Base-by-base conservation (phyloP, 495 filamentous ascomycete genomes). In the Xylaria palmicola region DNA sequence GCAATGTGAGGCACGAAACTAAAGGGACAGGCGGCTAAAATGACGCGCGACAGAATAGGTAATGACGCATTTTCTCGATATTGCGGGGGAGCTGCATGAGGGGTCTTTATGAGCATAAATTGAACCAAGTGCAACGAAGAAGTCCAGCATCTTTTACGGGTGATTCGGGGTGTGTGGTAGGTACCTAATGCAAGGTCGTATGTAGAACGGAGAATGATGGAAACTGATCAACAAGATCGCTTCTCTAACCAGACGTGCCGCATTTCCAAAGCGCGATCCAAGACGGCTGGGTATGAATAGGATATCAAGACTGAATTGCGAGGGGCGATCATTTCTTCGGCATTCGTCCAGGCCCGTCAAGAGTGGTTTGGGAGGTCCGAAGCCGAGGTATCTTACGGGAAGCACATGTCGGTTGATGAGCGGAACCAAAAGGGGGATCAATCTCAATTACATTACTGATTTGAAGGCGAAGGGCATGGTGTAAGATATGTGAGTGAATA, bases 201-300 rank as follows among this genome's bases (percentile, higher is more conserved):
- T n/a, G n/a, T n/a, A n/a, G n/a, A n/a, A n/a, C n/a, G n/a, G n/a
- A n/a, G n/a, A n/a, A n/a, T n/a, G n/a, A n/a, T n/a, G n/a, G n/a
- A n/a, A 6, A 36, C 13, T 29, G 51, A 54, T 54, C 34, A 7
- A 22, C 45, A 13, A 15, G 6, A 24, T 19, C 13, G 36, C 12
- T 53, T 53, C 32, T 52, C 13, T 32, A 17, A 32, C 26, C 6
- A 30, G 20, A 41, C 12, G 41, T 41, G 36, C 6, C 29, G 10
- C 17, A 40, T n/a, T 41, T 22, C 51, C 51, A 36, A 29, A 54
- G 41, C 51, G 20, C 39, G 24, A 54, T 54, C 49, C 49, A 9
- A 29, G 49, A 32, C 49, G 32, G 49, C 32, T n/a, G n/a, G n/a
- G n/a, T 52, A 41, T 40, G 15, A 13, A 37, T 27, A 54, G 36